Conservation (phyloP, 441 rosid genomes). For the Populus hybrid region DNA sequence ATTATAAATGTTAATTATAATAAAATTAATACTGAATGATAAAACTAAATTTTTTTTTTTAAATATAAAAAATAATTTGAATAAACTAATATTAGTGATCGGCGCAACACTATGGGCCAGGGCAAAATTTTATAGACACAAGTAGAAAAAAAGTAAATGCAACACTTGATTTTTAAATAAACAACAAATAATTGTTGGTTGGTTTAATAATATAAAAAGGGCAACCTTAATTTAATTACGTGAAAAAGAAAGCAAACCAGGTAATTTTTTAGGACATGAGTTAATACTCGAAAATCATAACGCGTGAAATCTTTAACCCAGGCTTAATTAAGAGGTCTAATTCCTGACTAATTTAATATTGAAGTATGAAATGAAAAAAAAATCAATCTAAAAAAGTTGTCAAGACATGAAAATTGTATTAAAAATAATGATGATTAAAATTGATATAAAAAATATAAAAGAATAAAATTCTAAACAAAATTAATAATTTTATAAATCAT, state of each 20-base stretch:
- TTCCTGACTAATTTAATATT: rapidly evolving
- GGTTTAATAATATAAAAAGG: neutral
- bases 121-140: too few relatives aligned
- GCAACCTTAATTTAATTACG: neutral
- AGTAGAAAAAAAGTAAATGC: too few relatives aligned
- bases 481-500: neutral
- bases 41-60: too few relatives aligned
- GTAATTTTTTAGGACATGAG: rapidly evolving
- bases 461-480: neutral
- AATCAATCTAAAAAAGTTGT: too few relatives aligned
- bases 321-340: rapidly evolving
- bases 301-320: rapidly evolving
- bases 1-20: too few relatives aligned
- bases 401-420: neutral
- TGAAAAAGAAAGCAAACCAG: neutral
- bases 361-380: rapidly evolving
- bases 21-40: rapidly evolving
- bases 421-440: neutral
- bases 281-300: too few relatives aligned
- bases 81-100: rapidly evolving
- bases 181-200: neutral
- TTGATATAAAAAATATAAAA: too few relatives aligned
- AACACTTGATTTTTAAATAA: neutral
- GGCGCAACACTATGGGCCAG: rapidly evolving
- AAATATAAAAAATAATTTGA: rapidly evolving